A percentile compares a stretch with the other conserved stretches of the same genome.
phyloP scores from a whole-genome alignment of 352 stramenopile genomes.

The Pythium phragmiticola region DNA sequence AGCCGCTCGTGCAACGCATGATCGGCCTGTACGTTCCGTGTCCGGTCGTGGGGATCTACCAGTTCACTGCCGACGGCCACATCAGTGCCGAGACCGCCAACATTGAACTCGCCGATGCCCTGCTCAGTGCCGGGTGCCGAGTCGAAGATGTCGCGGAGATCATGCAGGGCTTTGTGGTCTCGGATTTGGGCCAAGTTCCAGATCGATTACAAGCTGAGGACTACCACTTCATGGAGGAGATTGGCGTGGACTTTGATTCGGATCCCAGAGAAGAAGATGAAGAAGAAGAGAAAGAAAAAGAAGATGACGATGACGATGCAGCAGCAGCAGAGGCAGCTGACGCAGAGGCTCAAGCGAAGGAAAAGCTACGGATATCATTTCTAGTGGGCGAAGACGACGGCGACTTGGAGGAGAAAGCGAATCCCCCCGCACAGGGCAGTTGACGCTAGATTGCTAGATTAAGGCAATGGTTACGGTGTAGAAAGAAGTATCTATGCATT shows the following conservation, averaged over 20 bases:
- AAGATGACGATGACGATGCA: not conserved
- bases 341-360: constrained; percentile 25
- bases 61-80: constrained; percentile 23
- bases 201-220: constrained; percentile 27
- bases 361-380: constrained; percentile 30
- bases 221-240: constrained; percentile 21
- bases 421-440: constrained; percentile 1
- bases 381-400: constrained; percentile 22
- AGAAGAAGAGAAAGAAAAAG: constrained; percentile 6
- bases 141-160: constrained; percentile 26
- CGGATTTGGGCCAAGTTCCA: constrained; percentile 17
- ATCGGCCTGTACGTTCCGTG: constrained; percentile 27
- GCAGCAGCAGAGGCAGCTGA: not conserved
- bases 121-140: constrained; percentile 22
- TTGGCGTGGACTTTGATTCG: constrained; percentile 21
- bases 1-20: constrained; percentile 24
- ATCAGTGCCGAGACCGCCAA: constrained; percentile 25
- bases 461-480: not conserved
- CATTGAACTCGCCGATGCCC: constrained; percentile 27
- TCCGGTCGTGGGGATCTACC: constrained; percentile 25
- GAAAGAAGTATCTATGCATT: not conserved
- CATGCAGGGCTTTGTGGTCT: constrained; percentile 26
- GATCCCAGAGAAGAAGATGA: constrained; percentile 6
- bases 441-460: not conserved
- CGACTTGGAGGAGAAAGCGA: constrained; percentile 24